These are phyloP conservation scores for Fraxinus cuspidata DNA, from an alignment of 257 asterid genomes.

Conservation along the genomic window DNA sequence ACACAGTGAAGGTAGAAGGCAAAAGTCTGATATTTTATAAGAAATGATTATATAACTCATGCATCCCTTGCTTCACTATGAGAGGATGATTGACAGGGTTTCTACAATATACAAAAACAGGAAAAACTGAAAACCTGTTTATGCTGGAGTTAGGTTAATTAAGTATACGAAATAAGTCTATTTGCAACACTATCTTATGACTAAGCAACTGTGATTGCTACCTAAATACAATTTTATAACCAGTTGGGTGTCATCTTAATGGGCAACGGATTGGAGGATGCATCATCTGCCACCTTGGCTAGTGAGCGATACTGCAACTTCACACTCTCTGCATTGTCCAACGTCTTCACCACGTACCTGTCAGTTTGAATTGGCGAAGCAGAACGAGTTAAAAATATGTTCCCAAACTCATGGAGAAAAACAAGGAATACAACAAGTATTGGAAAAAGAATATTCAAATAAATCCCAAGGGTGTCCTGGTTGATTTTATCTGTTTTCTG, in stretches of 20 bases:
- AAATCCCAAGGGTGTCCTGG: neutral
- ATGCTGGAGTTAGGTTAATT: neutral
- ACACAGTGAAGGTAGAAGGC: neutral
- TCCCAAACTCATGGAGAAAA: neutral
- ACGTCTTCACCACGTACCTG: conserved; percentile 96
- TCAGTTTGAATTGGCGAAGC: conserved; percentile 21
- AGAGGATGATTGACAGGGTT: neutral
- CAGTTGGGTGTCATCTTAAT: conserved; percentile 54
- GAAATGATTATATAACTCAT: neutral
- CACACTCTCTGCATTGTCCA: conserved; percentile 98
- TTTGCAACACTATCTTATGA: neutral
- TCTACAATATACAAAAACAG: neutral
- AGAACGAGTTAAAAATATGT: neutral
- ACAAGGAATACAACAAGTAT: neutral
- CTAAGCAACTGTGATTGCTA: neutral
- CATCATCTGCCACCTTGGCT: conserved; percentile 60
- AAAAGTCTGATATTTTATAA: neutral
- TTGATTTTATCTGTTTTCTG: neutral
- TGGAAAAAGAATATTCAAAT: neutral
- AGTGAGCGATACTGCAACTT: conserved; percentile 93
- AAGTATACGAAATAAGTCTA: neutral
- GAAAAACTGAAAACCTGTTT: neutral
- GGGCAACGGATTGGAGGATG: conserved; percentile 52
- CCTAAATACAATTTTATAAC: conserved; percentile 42
- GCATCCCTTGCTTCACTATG: neutral